Evolutionary conservation across 768 basidiomycete genomes (phyloP).

Genomic region (Chlorophyllum brunneum): DNA sequence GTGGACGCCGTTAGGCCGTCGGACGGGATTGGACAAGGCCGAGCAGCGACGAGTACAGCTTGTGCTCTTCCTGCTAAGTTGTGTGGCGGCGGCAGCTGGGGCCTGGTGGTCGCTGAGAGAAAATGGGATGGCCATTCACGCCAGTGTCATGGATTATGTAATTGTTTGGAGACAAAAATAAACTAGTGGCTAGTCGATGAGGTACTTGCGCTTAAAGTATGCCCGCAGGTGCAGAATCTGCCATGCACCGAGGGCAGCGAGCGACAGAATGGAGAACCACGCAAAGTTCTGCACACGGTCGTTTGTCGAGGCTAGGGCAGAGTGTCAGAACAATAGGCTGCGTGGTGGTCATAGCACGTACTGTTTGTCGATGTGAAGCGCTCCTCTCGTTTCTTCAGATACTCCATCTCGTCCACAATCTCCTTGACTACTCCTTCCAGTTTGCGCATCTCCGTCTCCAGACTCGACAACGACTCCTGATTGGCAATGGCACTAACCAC

Average conservation of each 20-base stretch:
- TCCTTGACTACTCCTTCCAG: slow-evolving; percentile 94
- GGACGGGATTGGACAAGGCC: neutral
- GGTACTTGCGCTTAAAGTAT: slow-evolving; percentile 95
- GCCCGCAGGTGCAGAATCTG: slow-evolving; percentile 92
- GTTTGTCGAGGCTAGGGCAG: slow-evolving; percentile 79
- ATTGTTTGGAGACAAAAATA: neutral
- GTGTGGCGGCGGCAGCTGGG: neutral
- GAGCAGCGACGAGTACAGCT: neutral
- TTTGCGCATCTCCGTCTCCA: slow-evolving; percentile 98
- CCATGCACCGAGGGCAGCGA: slow-evolving; percentile 84
- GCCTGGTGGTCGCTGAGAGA: neutral
- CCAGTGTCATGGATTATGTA: slow-evolving; percentile 2
- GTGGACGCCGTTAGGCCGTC: neutral
- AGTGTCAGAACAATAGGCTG: neutral
- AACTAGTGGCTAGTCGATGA: slow-evolving; percentile 61
- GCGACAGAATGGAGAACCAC: slow-evolving; percentile 78
- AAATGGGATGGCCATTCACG: neutral
- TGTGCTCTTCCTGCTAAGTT: neutral
- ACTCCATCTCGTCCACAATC: slow-evolving; percentile 89
- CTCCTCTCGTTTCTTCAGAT: slow-evolving; percentile 87
- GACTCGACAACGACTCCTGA: slow-evolving; percentile 91
- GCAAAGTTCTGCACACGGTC: slow-evolving; percentile 89
- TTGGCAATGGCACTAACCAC: slow-evolving; percentile 87
- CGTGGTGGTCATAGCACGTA: slow-evolving; percentile 34
- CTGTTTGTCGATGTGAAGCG: slow-evolving; percentile 86